Percentiles rank a stretch among this genome's conserved stretches.
Conservation (phyloP, 2,329 filamentous ascomycete genomes). For the Tolypocladium ophioglossoides region DNA sequence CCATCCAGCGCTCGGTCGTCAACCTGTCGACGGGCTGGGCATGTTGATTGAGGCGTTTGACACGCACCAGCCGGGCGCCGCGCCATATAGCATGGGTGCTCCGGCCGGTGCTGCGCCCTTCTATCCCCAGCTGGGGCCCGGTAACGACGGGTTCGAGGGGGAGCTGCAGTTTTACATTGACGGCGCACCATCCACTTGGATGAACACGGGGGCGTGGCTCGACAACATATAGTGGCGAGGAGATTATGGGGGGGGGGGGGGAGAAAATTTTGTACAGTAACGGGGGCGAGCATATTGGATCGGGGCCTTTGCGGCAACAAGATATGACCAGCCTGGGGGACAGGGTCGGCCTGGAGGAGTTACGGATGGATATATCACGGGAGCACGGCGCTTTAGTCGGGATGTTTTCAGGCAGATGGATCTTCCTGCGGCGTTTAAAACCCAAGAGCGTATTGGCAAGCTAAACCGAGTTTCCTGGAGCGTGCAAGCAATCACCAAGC, state of each 20-base stretch:
- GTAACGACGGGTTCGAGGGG: constrained; percentile 34
- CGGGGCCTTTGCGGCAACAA: not conserved
- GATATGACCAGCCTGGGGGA: not conserved
- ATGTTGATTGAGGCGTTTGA: constrained; percentile 32
- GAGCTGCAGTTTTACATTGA: constrained; percentile 34
- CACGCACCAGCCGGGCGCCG: constrained; percentile 12
- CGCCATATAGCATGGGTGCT: constrained; percentile 5
- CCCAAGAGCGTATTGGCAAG: not conserved
- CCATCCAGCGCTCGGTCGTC: constrained; percentile 8
- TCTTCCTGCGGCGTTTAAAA: not conserved
- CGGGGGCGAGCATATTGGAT: not conserved
- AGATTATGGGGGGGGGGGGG: not conserved
- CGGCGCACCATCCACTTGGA: constrained; percentile 15
- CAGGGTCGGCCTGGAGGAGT: too few species aligned
- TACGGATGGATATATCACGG: not conserved
- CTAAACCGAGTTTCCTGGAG: not conserved
- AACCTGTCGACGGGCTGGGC: constrained; percentile 22
- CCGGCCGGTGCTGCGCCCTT: not conserved
- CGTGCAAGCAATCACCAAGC: not conserved
- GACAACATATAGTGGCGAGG: constrained; percentile 2
- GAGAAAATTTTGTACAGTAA: not conserved
- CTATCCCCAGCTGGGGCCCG: constrained; percentile 15
- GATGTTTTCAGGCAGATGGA: not conserved
- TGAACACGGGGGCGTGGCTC: constrained; percentile 5
- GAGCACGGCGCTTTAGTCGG: not conserved